Evolutionary conservation across 805 yeast species (phyloP).

Genomic region (Cyberlindnera sargentensis): DNA sequence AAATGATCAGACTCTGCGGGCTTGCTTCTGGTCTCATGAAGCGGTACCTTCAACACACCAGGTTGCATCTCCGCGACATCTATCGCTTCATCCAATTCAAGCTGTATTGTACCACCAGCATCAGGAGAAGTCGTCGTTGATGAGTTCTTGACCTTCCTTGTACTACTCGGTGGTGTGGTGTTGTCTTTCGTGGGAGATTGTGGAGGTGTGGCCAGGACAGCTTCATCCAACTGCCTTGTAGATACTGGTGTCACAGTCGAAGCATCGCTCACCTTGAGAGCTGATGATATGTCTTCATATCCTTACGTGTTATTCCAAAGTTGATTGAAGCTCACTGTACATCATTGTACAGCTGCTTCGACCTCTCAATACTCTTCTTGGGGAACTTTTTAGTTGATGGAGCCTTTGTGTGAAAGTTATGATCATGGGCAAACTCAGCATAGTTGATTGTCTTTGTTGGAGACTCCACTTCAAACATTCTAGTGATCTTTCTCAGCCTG

Average conservation of each 20-base stretch:
- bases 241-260: neutral
- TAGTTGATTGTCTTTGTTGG: slow-evolving; percentile 8
- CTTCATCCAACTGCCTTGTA: neutral
- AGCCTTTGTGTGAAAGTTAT: slow-evolving; percentile 5
- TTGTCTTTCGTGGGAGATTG: neutral
- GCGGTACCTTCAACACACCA: slow-evolving; percentile 1
- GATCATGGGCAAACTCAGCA: slow-evolving; percentile 11
- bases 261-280: neutral
- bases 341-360: slow-evolving; percentile 15
- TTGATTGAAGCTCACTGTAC: slow-evolving; percentile 14
- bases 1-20: too few relatives aligned
- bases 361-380: neutral
- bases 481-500: slow-evolving; percentile 10
- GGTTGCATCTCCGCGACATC: slow-evolving; percentile 1
- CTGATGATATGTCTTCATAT: slow-evolving; percentile 10
- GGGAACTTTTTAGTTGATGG: neutral
- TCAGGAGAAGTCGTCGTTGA: neutral
- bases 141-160: too few relatives aligned
- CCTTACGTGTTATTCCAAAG: slow-evolving; percentile 12
- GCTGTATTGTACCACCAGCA: neutral
- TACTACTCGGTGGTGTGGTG: neutral
- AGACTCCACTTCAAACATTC: neutral
- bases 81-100: slow-evolving; percentile 3
- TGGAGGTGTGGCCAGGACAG: neutral
- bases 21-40: neutral